These are phyloP conservation scores for Streptanthus diversifolius DNA, from an alignment of 345 rosid genomes.

Conservation along the genomic window DNA sequence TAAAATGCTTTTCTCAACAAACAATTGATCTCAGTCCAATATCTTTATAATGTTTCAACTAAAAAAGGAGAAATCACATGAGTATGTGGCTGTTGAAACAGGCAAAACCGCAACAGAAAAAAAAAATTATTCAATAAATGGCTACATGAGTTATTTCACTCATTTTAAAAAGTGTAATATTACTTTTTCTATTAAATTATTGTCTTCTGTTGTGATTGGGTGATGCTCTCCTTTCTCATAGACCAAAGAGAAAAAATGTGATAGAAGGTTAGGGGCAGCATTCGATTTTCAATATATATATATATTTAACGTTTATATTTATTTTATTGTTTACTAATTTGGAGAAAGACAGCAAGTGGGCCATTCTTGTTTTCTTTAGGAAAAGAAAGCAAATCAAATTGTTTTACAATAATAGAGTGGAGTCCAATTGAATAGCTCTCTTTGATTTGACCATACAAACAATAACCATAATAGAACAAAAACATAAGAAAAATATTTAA, in stretches of 20 bases:
- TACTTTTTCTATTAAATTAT: background rate
- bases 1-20: background rate
- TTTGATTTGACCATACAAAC: slow-evolving; percentile 30
- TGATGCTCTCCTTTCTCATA: slow-evolving; percentile 2
- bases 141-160: background rate
- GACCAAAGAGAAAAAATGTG: background rate
- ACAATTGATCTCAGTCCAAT: background rate
- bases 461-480: slow-evolving; percentile 4
- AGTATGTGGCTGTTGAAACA: background rate
- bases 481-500: background rate
- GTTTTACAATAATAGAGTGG: slow-evolving; percentile 60
- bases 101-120: background rate
- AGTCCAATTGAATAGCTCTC: slow-evolving; percentile 36
- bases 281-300: background rate
- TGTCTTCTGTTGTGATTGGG: slow-evolving; percentile 9
- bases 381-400: slow-evolving; percentile 32
- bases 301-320: background rate
- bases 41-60: background rate
- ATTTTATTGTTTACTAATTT: background rate
- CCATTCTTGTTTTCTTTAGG: slow-evolving; percentile 46
- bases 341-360: slow-evolving; percentile 56
- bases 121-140: background rate
- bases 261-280: slow-evolving; percentile 5
- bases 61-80: background rate
- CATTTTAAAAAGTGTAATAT: background rate